Base-by-base conservation (phyloP, 2,329 filamentous ascomycete genomes). In the Verticillium alfalfae region DNA sequence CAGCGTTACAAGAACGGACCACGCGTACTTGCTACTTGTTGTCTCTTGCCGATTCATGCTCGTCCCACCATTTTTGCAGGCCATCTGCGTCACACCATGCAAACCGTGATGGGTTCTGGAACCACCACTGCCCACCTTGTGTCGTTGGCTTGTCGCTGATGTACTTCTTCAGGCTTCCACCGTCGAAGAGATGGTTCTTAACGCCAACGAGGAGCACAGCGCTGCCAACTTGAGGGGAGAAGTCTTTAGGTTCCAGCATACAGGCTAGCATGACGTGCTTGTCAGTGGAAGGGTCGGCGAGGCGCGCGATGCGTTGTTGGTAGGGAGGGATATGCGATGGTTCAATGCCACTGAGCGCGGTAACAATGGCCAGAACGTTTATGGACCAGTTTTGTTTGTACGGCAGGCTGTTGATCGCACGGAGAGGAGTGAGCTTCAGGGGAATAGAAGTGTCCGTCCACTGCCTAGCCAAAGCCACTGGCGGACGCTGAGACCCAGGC, bases 321-420 rank as follows among this genome's bases (percentile, higher is more conserved):
- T 78, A 77, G 0, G 83, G 82, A 1, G 79, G 79, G 6, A 85
- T 72, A 3, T 78, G 74, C 0, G 79, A 81, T 1, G 82, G 74
- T 62, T 84, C 79, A 16, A 84, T 70, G 0, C 72, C 75, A 0
- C 79, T 81, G 3, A 85, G 70, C 1, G 77, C 76, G 0, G 74
- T 71, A 3, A 85, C 63, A n/a, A 86, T 75, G 60, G 76, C 81
- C 3, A 86, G 77, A 7, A 84, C 73, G 64, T 85, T 85, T 69
- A 81, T 78, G 56, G 79, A 80, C 83, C 82, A 86, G 67, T 86
- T 86, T 62, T 85, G 82, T 60, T 79, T 79, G 70, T 83, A 85
- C 1, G 82, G 83, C 1, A 86, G 76, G 63, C 78, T 73, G 0
- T 82, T 80, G 57, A 86, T 80, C 7, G 78, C 73, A 56, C 75